A percentile compares a stretch with the other conserved stretches of the same genome.
These are phyloP conservation scores for Basipetospora chlamydospora DNA, from an alignment of 2,329 filamentous ascomycete species.

Conservation along the genomic window DNA sequence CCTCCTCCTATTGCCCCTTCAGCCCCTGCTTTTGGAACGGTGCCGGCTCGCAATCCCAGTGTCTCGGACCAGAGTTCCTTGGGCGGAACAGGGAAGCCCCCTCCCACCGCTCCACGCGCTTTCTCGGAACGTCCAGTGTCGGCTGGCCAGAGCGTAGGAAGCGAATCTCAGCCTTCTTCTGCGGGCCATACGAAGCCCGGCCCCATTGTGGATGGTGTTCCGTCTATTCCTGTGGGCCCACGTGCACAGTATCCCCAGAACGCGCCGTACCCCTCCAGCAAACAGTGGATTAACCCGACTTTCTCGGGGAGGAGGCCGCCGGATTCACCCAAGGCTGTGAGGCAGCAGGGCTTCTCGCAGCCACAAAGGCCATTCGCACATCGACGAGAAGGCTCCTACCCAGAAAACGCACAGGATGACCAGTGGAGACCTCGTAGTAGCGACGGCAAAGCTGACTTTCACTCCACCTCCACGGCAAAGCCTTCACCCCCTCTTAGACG, in stretches of 20 bases:
- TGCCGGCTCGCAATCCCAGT: slow-evolving; percentile 30
- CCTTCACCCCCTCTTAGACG: neutral
- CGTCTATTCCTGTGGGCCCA: slow-evolving; percentile 35
- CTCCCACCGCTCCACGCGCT: slow-evolving; percentile 36
- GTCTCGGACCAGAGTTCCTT: slow-evolving; percentile 13
- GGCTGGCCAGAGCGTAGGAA: slow-evolving; percentile 19
- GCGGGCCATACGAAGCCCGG: slow-evolving; percentile 17
- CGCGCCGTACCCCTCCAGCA: slow-evolving; percentile 36
- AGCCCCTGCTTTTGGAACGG: slow-evolving; percentile 42
- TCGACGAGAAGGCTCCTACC: slow-evolving; percentile 20
- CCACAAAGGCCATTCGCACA: slow-evolving; percentile 23
- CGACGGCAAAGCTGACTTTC: slow-evolving; percentile 32
- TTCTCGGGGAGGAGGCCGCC: slow-evolving; percentile 29
- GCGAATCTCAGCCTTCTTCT: slow-evolving; percentile 7
- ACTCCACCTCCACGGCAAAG: slow-evolving; percentile 8
- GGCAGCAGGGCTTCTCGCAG: slow-evolving; percentile 33
- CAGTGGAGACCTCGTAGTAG: slow-evolving; percentile 36
- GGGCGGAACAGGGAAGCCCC: slow-evolving; percentile 27
- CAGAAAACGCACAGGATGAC: slow-evolving; percentile 22
- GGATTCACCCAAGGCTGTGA: slow-evolving; percentile 35
- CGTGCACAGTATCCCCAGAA: slow-evolving; percentile 35
- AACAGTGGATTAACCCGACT: slow-evolving; percentile 45
- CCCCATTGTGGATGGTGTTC: slow-evolving; percentile 10
- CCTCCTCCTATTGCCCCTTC: slow-evolving; percentile 43
- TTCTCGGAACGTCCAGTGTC: slow-evolving; percentile 34